Evolutionary conservation across 2,329 filamentous ascomycete species (phyloP).

Genomic region (Beauveria bassiana): DNA sequence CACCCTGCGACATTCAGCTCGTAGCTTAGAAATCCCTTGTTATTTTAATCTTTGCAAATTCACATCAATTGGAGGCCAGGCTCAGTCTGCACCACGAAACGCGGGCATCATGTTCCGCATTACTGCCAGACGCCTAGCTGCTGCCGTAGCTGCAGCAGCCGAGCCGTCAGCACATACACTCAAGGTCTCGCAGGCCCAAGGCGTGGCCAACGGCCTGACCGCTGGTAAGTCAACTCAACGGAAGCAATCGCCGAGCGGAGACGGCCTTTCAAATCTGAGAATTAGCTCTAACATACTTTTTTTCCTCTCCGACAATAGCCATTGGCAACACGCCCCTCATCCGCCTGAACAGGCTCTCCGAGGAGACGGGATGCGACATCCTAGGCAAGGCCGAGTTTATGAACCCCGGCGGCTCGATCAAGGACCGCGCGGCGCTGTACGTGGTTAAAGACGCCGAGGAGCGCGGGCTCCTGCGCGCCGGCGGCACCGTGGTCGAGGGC

Average conservation of each 20-base stretch:
- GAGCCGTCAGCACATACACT: constrained; percentile 52
- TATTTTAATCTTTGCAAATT: neutral
- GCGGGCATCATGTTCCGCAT: constrained; percentile 56
- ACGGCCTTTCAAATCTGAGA: neutral
- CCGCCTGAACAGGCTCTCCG: constrained; percentile 77
- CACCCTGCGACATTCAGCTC: neutral
- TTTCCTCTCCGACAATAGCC: constrained; percentile 42
- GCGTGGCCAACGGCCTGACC: constrained; percentile 67
- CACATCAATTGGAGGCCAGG: neutral
- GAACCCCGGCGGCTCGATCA: constrained; percentile 93
- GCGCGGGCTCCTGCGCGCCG: constrained; percentile 69
- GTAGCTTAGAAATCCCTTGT: neutral
- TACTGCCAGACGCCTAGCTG: constrained; percentile 53
- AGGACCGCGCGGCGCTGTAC: constrained; percentile 91
- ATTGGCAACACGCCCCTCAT: constrained; percentile 98
- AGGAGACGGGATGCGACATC: constrained; percentile 86
- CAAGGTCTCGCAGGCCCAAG: constrained; percentile 71
- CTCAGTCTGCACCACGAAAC: neutral
- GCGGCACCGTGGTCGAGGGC: constrained; percentile 92
- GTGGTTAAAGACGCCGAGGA: constrained; percentile 92
- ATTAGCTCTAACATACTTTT: neutral
- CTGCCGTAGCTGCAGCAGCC: constrained; percentile 41
- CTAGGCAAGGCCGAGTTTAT: constrained; percentile 98
- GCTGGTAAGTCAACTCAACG: constrained; percentile 52
- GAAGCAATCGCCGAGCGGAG: too few species aligned